These are phyloP conservation scores for Combretum micranthum DNA, from an alignment of 345 rosid species.

Conservation along the genomic window DNA sequence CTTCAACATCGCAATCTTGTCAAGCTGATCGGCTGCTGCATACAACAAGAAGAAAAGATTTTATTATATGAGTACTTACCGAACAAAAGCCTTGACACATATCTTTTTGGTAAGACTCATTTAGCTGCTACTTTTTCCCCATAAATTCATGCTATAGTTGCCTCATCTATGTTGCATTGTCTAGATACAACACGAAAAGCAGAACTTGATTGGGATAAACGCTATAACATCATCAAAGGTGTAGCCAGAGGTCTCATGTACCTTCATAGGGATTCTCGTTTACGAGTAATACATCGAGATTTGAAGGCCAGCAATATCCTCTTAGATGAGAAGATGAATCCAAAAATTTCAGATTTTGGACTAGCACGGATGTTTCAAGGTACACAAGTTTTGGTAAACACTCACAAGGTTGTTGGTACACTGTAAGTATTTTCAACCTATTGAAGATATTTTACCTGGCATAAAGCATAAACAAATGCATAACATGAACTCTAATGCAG, in stretches of 20 bases:
- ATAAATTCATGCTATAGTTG: background rate
- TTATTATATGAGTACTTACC: too few species aligned
- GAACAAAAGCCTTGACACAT: conserved; percentile 26
- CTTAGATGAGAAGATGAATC: conserved; percentile 24
- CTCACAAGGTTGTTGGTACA: conserved; percentile 24
- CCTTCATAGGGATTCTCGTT: conserved; percentile 30
- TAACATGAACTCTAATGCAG: conserved; percentile 2
- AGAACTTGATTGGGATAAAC: conserved; percentile 17
- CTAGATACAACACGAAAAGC: conserved; percentile 14
- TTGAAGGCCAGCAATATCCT: conserved; percentile 27
- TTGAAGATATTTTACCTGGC: too few species aligned
- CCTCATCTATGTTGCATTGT: background rate
- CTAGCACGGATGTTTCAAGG: conserved; percentile 21
- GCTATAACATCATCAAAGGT: conserved; percentile 21
- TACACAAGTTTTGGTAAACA: conserved; percentile 13
- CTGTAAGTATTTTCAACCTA: background rate
- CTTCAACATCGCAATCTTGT: conserved; percentile 66
- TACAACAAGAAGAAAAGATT: conserved; percentile 46
- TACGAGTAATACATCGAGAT: conserved; percentile 30
- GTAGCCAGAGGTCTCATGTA: conserved; percentile 29
- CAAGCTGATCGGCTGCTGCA: conserved; percentile 51
- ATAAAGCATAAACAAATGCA: too few species aligned
- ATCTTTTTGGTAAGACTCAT: conserved; percentile 18
- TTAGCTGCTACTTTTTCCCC: background rate
- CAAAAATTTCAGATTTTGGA: conserved; percentile 38